These are phyloP conservation scores for Hypoxylon sp. DNA, from an alignment of 2,329 filamentous ascomycete genomes.

Conservation along the genomic window DNA sequence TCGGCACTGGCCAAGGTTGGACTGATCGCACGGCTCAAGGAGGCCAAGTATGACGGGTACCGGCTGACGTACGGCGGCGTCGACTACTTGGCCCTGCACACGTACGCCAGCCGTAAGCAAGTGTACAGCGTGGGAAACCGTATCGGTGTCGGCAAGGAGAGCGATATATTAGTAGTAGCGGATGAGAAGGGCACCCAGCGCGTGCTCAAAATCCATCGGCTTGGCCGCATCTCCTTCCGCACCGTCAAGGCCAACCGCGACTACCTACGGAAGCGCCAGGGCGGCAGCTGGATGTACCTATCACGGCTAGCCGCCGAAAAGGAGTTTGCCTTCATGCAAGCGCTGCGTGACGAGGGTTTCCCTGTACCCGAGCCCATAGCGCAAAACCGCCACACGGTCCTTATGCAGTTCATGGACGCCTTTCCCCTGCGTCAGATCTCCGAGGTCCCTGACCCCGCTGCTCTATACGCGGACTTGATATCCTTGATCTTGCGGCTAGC, in stretches of 20 bases:
- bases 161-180: slow-evolving; percentile 95
- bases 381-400: slow-evolving; percentile 93
- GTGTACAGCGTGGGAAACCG: slow-evolving; percentile 95
- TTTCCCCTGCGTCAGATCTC: slow-evolving; percentile 92
- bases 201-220: slow-evolving; percentile 94
- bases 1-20: slow-evolving; percentile 92
- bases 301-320: slow-evolving; percentile 92
- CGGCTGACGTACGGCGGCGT: slow-evolving; percentile 95
- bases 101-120: slow-evolving; percentile 81
- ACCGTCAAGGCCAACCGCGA: slow-evolving; percentile 96
- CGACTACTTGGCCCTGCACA: slow-evolving; percentile 96
- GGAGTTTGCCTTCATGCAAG: slow-evolving; percentile 95
- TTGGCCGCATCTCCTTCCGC: slow-evolving; percentile 96
- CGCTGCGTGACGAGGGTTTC: slow-evolving; percentile 85
- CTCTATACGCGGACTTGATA: slow-evolving; percentile 93
- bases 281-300: slow-evolving; percentile 98
- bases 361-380: slow-evolving; percentile 88
- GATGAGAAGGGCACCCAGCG: slow-evolving; percentile 80
- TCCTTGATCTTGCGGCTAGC: slow-evolving; percentile 86
- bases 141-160: slow-evolving; percentile 97
- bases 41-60: slow-evolving; percentile 97
- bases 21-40: slow-evolving; percentile 92
- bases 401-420: slow-evolving; percentile 94
- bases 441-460: slow-evolving; percentile 82
- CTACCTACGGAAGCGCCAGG: slow-evolving; percentile 78